Evolutionary conservation across 164 flowering plant genomes (phyloP).

Genomic region (Chimonanthus praecox): DNA sequence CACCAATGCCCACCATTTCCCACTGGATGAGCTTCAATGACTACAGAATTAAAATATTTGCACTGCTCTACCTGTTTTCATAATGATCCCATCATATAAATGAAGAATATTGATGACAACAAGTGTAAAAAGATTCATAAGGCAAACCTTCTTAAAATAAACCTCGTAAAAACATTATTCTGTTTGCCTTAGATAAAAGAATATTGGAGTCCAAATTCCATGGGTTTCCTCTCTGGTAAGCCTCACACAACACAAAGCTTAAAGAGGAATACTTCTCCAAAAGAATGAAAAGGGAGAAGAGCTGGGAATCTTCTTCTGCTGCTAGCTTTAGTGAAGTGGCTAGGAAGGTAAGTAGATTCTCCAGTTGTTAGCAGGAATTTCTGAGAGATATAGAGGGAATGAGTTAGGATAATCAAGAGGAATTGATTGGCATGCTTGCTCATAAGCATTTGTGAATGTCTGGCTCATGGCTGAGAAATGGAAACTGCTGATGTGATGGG

Average conservation of each 20-base stretch:
- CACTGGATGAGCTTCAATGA: neutral
- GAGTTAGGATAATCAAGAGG: neutral
- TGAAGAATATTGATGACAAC: no score
- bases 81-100: no score
- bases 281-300: slow-evolving; percentile 35
- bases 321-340: slow-evolving; percentile 76
- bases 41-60: neutral
- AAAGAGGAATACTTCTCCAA: slow-evolving; percentile 26
- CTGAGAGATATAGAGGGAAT: neutral
- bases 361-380: neutral
- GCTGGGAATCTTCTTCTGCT: slow-evolving; percentile 70
- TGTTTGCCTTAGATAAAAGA: slow-evolving; percentile 46
- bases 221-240: slow-evolving; percentile 29
- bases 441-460: no score
- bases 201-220: slow-evolving; percentile 70
- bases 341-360: slow-evolving; percentile 75
- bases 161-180: slow-evolving; percentile 29
- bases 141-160: slow-evolving; percentile 33
- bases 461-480: no score
- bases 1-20: neutral
- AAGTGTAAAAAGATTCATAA: neutral
- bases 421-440: neutral
- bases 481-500: no score
- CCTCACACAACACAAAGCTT: slow-evolving; percentile 32
- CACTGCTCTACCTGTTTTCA: neutral